A percentile compares a stretch with the other conserved stretches of the same genome.
phyloP scores from a whole-genome alignment of 148 eudicot species.

The Polygonum maritimum region DNA sequence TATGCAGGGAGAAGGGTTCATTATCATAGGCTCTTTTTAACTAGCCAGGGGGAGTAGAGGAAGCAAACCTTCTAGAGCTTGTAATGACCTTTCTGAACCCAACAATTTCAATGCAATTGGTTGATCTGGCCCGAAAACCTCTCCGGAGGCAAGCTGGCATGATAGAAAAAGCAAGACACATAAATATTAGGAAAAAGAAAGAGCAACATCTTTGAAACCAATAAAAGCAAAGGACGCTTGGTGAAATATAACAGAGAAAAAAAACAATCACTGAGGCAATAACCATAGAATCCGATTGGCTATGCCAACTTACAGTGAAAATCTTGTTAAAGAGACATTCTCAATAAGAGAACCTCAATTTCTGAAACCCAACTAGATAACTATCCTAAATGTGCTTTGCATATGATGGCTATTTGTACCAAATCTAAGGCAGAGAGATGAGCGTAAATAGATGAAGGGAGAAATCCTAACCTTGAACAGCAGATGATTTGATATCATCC shows the following conservation, averaged over 20 bases:
- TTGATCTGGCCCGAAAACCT: conserved; percentile 80
- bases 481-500: conserved; percentile 91
- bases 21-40: not conserved
- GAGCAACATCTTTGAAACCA: not conserved
- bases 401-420: not conserved
- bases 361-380: not conserved
- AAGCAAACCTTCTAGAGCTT: conserved; percentile 67
- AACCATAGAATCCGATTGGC: not conserved
- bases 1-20: no score
- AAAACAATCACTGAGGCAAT: not conserved
- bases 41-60: not conserved
- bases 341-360: not conserved
- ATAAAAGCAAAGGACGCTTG: not conserved
- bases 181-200: not conserved
- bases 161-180: not conserved
- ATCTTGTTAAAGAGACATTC: not conserved
- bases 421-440: not conserved
- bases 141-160: conserved; percentile 88
- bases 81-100: conserved; percentile 64
- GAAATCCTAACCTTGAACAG: conserved; percentile 65
- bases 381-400: not conserved
- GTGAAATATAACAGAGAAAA: not conserved
- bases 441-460: not conserved
- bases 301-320: not conserved
- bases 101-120: conserved; percentile 72